Evolutionary conservation across 179 eudicot species (phyloP), one percentile per base, ranked within the genome.

Genomic region (Corrigiola litoralis): DNA sequence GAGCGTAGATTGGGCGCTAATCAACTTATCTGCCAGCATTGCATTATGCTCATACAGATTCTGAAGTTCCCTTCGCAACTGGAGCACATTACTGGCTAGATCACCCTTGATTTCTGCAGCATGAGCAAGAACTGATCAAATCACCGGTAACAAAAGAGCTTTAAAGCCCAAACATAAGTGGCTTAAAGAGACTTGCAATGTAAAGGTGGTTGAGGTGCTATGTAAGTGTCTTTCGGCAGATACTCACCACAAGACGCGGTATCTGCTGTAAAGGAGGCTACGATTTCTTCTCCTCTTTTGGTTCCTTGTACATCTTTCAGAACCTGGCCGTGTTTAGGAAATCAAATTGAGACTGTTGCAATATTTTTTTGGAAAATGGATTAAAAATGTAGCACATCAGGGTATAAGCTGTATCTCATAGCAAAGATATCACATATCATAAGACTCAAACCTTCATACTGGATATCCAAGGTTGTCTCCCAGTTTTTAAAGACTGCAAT

Each of bases 401-500:
- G 10, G 14, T 3, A 38, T 38, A 3, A n/a, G n/a, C n/a, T n/a
- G n/a, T n/a, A n/a, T n/a, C n/a, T n/a, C n/a, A n/a, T n/a, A n/a
- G n/a, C n/a, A n/a, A n/a, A 38, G 44, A 9, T 9, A 38, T 0
- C 2, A 38, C 13, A 38, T 38, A 38, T 44, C 27, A 12, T 10
- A 24, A 21, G 58, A 65, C 34, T n/a, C 59, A 13, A 63, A 84
- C 96, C 86, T 69, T 76, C 61, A 52, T 67, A 70, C 45, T 61
- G 33, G 84, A 67, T 20, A 57, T 37, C 59, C 37, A 36, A 57
- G 61, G 75, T 13, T 72, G 74, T 63, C 28, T 82, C 31, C 44
- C 73, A 61, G 77, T 70, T 71, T 77, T 80, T 49, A 81, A 65
- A 6, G 79, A 57, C 46, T 79, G 79, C 50, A 44, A 62, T 17